Conservation (phyloP, 306 rosid species). For the Adenanthera pavonina region DNA sequence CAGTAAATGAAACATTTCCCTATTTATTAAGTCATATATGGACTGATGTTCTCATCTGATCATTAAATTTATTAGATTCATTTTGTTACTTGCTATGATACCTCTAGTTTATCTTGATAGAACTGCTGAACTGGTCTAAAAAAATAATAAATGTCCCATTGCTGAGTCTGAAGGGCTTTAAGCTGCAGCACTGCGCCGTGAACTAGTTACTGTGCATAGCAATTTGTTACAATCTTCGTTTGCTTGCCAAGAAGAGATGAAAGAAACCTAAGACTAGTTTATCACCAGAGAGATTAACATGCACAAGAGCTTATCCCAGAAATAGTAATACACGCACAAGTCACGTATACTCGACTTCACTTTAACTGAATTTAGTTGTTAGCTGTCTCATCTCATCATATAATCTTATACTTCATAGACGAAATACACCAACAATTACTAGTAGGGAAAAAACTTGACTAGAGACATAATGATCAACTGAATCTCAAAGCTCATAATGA, state of each 20-base stretch:
- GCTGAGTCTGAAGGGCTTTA: background rate
- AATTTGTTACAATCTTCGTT: background rate
- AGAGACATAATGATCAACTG: constrained; percentile 21
- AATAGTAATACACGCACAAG: background rate
- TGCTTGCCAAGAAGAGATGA: background rate
- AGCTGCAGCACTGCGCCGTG: background rate
- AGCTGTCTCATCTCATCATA: background rate
- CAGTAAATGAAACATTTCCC: constrained; percentile 13
- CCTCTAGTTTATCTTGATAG: background rate
- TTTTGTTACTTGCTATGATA: background rate
- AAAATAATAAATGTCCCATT: background rate
- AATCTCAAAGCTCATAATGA: constrained; percentile 30
- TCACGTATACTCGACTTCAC: constrained; percentile 15
- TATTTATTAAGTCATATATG: background rate
- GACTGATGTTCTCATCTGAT: background rate
- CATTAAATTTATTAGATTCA: background rate
- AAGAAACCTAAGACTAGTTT: background rate
- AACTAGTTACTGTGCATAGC: background rate
- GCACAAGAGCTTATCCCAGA: background rate
- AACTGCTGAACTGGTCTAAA: background rate
- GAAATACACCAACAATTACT: constrained; percentile 1
- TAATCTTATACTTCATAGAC: constrained; percentile 6
- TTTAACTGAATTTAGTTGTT: background rate
- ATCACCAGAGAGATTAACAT: background rate
- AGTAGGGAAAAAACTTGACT: background rate